These are phyloP conservation scores for Oropetium thomaeum DNA, from an alignment of 176 grass and related monocot genomes.

Conservation along the genomic window DNA sequence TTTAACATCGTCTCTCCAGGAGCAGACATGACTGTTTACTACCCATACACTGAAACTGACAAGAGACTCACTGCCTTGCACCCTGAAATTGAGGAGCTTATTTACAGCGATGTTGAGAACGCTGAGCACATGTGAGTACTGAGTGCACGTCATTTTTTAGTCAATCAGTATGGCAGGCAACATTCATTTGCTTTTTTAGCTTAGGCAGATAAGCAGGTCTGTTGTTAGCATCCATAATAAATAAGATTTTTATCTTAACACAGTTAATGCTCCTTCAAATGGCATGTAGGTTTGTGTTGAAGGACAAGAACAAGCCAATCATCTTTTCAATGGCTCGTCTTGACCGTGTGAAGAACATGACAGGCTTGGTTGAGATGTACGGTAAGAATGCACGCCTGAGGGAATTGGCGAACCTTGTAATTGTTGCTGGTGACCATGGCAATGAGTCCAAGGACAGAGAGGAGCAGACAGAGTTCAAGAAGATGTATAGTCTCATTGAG, in stretches of 20 bases:
- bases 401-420: slow-evolving; percentile 88
- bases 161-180: not conserved
- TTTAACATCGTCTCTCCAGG: slow-evolving; percentile 99
- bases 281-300: slow-evolving; percentile 63
- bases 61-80: slow-evolving; percentile 85
- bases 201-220: not conserved
- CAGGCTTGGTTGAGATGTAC: slow-evolving; percentile 91
- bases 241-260: not conserved
- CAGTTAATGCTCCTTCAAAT: slow-evolving; percentile 1
- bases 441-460: slow-evolving; percentile 96
- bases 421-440: slow-evolving; percentile 95
- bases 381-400: slow-evolving; percentile 76
- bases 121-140: slow-evolving; percentile 76
- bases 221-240: not conserved
- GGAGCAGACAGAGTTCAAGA: slow-evolving; percentile 87
- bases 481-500: slow-evolving; percentile 90
- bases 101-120: slow-evolving; percentile 80
- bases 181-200: not conserved
- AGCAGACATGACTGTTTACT: slow-evolving; percentile 93
- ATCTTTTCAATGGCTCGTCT: slow-evolving; percentile 98
- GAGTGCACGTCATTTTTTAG: not conserved
- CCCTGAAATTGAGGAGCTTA: slow-evolving; percentile 89
- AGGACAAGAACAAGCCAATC: slow-evolving; percentile 83
- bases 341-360: slow-evolving; percentile 95
- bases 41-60: slow-evolving; percentile 70